These are phyloP conservation scores for Penicillium lagena DNA, from an alignment of 495 filamentous ascomycete genomes.

Conservation along the genomic window DNA sequence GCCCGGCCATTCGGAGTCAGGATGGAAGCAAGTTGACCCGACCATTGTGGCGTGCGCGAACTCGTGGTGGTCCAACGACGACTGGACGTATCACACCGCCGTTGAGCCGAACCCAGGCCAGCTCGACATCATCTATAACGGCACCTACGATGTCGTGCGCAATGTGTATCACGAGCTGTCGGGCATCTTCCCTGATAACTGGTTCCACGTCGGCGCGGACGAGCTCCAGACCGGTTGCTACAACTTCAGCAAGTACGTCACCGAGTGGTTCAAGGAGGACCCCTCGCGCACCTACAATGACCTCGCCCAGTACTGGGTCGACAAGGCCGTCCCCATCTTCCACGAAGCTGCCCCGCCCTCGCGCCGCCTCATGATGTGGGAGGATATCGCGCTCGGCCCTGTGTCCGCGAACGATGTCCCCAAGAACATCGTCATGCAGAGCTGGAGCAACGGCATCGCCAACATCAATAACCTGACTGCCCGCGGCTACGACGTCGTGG, in stretches of 20 bases:
- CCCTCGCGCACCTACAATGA: slow-evolving; percentile 46
- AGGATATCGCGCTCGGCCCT: slow-evolving; percentile 40
- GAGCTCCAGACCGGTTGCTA: slow-evolving; percentile 48
- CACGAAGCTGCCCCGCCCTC: slow-evolving; percentile 10
- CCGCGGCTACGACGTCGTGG: slow-evolving; percentile 47
- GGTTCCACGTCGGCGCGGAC: slow-evolving; percentile 51
- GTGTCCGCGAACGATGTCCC: slow-evolving; percentile 40
- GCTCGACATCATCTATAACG: slow-evolving; percentile 48
- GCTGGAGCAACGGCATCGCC: slow-evolving; percentile 46
- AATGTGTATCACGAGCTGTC: slow-evolving; percentile 50
- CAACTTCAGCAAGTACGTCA: slow-evolving; percentile 44
- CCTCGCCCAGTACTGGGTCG: slow-evolving; percentile 49
- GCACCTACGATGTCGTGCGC: slow-evolving; percentile 45
- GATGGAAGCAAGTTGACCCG: slow-evolving; percentile 50
- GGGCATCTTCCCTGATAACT: slow-evolving; percentile 43
- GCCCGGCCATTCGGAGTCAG: slow-evolving; percentile 44
- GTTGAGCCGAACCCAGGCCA: slow-evolving; percentile 53
- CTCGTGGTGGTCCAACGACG: slow-evolving; percentile 53
- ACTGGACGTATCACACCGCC: slow-evolving; percentile 44
- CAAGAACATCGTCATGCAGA: slow-evolving; percentile 47
- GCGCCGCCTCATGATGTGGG: slow-evolving; percentile 51
- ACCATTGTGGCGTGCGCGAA: slow-evolving; percentile 44
- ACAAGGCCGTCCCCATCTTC: slow-evolving; percentile 49
- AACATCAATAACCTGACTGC: slow-evolving; percentile 48
- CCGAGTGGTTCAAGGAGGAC: slow-evolving; percentile 43